Evolutionary conservation across 2,329 filamentous ascomycete genomes (phyloP), one percentile per base, ranked within the genome.

Genomic region (Fusarium veterinarium): DNA sequence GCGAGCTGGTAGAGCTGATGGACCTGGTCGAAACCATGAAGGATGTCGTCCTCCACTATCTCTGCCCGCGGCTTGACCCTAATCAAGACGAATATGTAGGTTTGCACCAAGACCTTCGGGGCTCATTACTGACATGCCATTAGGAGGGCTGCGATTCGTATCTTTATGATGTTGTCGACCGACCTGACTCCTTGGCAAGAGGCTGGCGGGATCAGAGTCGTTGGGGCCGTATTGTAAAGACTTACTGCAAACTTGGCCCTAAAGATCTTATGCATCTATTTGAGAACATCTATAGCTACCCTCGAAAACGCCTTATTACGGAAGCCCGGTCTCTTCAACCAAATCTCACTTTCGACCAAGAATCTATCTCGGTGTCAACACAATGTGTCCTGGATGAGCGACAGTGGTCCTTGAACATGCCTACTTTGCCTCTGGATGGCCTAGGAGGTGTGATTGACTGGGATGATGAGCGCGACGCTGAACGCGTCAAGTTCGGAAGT

Each of bases 211-310:
- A 83, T 45, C 79, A 81, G 58, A 81, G 80, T 55, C 75, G 74
- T 52, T 83, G 81, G 79, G 77, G 79, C 19, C 81, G 83, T 23
- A 81, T 85, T 38, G 76, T 85, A 44, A 83, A 83, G 67, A 85
- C 83, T 2, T 84, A 84, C 65, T 79, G 86, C 73, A 89, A 89
- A 78, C 81, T 89, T 12, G 80, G 82, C 8, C 88, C 88, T 0
- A 77, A 82, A 16, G 81, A 87, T 60, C 81, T 90, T n/a, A 82
- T 87, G 69, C 80, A 85, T 66, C 83, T 88, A 62, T 82, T 89
- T 46, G 81, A 84, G 33, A 82, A 84, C 59, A 83, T 83, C 23
- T 84, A 85, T 74, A 82, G 80, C 59, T 87, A 85, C 46, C 83
- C 84, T 28, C 85, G 84, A 52, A 79, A 79, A 35, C 83, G 83